These are phyloP conservation scores for Globomyces pollinis-pini DNA, from an alignment of 192 early-diverging fungal genomes.

Conservation along the genomic window DNA sequence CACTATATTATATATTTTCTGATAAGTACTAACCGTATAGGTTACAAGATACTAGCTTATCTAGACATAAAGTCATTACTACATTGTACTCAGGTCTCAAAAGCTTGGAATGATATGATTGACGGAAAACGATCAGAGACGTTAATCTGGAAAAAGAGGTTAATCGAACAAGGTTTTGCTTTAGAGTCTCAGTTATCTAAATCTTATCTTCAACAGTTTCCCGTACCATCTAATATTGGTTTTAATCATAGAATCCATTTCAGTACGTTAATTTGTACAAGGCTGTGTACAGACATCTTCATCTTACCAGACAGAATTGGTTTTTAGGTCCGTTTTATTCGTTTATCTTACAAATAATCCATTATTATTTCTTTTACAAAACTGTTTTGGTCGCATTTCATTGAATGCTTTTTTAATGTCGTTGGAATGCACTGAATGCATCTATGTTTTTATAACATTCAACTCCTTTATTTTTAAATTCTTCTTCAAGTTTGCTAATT, in stretches of 20 bases:
- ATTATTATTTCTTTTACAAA: no score
- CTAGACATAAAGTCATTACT: slow-evolving; percentile 75
- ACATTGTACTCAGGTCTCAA: slow-evolving; percentile 72
- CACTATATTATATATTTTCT: no score
- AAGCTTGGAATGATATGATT: slow-evolving; percentile 70
- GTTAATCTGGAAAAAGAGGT: slow-evolving; percentile 41
- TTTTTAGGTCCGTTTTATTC: no score
- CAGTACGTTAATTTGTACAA: slow-evolving; percentile 59
- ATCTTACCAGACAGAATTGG: slow-evolving; percentile 82
- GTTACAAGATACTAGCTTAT: slow-evolving; percentile 69
- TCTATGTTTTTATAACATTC: no score
- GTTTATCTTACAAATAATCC: no score
- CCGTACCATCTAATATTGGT: no score
- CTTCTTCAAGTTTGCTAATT: no score
- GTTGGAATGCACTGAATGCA: no score
- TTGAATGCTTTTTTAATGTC: no score
- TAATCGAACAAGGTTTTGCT: slow-evolving; percentile 28
- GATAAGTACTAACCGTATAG: slow-evolving; percentile 1
- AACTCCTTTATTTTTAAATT: no score
- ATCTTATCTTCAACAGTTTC: neutral
- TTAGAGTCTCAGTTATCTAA: neutral
- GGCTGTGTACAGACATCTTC: slow-evolving; percentile 67
- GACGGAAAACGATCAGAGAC: slow-evolving; percentile 58
- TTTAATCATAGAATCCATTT: neutral
- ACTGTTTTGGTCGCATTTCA: no score